Percentiles rank a stretch among this genome's conserved stretches.
These are phyloP conservation scores for Verticillium klebahnii DNA, from an alignment of 2,329 filamentous ascomycete genomes.

Conservation along the genomic window DNA sequence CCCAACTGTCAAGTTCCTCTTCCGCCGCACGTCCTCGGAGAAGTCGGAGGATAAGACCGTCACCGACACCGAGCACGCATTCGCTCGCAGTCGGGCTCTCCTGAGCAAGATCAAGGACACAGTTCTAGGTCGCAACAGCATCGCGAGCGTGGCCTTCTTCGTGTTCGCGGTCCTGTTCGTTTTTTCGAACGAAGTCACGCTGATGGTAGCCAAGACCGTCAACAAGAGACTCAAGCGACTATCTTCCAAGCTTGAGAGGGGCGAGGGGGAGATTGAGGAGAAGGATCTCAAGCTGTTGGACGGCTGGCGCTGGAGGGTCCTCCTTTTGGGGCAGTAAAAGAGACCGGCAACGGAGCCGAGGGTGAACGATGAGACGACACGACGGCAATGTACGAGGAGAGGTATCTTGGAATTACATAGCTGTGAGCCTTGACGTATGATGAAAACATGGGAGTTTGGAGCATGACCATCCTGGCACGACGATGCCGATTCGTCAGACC, in stretches of 20 bases:
- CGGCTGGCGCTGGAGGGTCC: constrained; percentile 53
- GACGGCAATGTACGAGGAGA: background rate
- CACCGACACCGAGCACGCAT: constrained; percentile 56
- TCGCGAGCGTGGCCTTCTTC: constrained; percentile 48
- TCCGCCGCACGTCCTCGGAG: constrained; percentile 37
- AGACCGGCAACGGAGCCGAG: background rate
- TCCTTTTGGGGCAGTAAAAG: constrained; percentile 35
- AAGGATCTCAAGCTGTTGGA: constrained; percentile 43
- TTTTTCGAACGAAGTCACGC: constrained; percentile 53
- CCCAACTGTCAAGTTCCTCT: constrained; percentile 46
- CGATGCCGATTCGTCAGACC: background rate
- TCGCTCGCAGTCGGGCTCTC: constrained; percentile 44
- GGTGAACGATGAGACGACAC: background rate
- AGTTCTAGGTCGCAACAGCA: constrained; percentile 35
- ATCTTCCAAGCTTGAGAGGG: constrained; percentile 40
- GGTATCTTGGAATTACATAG: background rate
- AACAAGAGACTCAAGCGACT: constrained; percentile 45
- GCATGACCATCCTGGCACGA: too few relatives aligned
- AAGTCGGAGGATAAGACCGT: constrained; percentile 26
- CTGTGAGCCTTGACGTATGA: background rate
- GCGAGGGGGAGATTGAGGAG: constrained; percentile 39
- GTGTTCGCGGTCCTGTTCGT: constrained; percentile 54
- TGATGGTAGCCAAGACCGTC: constrained; percentile 49
- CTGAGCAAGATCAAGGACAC: constrained; percentile 43
- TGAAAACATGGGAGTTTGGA: background rate